phyloP scores from a whole-genome alignment of 176 grass and related monocot species.

The Pontederia paniculata region DNA sequence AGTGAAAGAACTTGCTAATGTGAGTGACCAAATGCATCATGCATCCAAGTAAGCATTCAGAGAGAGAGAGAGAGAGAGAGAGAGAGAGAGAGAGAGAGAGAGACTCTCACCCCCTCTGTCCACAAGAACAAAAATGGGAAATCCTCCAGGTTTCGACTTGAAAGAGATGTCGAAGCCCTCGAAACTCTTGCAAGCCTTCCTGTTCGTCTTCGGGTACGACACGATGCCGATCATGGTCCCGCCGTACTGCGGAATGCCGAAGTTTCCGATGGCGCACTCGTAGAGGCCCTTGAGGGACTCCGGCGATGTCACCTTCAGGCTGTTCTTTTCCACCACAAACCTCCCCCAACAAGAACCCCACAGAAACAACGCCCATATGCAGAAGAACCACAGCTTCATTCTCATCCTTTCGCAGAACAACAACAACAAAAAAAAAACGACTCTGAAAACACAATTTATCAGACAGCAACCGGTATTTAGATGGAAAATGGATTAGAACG shows the following conservation, averaged over 20 bases:
- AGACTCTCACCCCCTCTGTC: slow-evolving; percentile 70
- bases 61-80: no score
- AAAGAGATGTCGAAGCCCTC: slow-evolving; percentile 71
- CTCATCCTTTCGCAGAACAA: slow-evolving; percentile 4
- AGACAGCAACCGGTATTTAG: background rate
- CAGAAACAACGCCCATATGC: slow-evolving; percentile 29
- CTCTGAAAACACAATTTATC: background rate
- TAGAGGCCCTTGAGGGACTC: slow-evolving; percentile 55
- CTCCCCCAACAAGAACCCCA: slow-evolving; percentile 29
- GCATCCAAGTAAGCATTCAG: no score
- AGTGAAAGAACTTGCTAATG: no score
- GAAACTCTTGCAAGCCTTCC: slow-evolving; percentile 72
- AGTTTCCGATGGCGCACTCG: slow-evolving; percentile 95
- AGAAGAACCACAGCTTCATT: slow-evolving; percentile 21
- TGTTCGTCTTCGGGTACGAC: slow-evolving; percentile 75
- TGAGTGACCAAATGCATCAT: no score
- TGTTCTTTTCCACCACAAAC: slow-evolving; percentile 85
- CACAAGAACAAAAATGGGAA: slow-evolving; percentile 77
- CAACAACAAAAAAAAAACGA: background rate
- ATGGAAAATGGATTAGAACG: background rate
- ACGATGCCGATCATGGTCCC: slow-evolving; percentile 90
- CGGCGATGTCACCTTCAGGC: slow-evolving; percentile 63
- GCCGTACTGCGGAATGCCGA: slow-evolving; percentile 82
- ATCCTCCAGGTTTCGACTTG: slow-evolving; percentile 61
- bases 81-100: background rate